These are phyloP conservation scores for Mycena leptocephala DNA, from an alignment of 768 basidiomycete genomes.

Conservation along the genomic window DNA sequence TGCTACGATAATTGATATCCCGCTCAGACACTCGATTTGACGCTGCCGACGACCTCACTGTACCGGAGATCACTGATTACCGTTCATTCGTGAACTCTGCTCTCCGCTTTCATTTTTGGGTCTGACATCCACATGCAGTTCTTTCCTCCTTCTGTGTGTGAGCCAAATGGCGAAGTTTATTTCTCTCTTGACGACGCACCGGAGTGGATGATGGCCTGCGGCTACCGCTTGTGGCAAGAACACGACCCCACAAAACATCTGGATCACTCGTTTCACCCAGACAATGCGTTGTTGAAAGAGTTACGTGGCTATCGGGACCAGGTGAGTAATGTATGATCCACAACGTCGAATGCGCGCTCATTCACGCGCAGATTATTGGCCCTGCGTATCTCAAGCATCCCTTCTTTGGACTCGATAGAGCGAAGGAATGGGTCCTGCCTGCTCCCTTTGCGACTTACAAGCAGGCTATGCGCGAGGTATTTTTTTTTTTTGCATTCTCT, in stretches of 20 bases:
- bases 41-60: conserved; percentile 1
- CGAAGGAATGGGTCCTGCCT: not conserved
- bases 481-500: no score
- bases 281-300: not conserved
- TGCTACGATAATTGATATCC: not conserved
- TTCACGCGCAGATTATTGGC: not conserved
- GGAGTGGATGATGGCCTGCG: not conserved
- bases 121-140: not conserved
- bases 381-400: not conserved
- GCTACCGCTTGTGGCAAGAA: not conserved
- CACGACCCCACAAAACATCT: not conserved
- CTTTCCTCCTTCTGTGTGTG: not conserved
- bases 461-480: not conserved
- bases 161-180: not conserved
- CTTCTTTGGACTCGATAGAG: not conserved
- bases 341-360: not conserved
- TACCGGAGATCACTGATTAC: conserved; percentile 1
- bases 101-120: not conserved
- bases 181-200: not conserved
- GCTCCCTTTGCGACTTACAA: not conserved
- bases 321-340: not conserved
- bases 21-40: conserved; percentile 3
- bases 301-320: not conserved
- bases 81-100: conserved; percentile 1
- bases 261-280: not conserved